Conservation (phyloP, 1,284 basidiomycete genomes). For the Pyrrhoderma noxium region DNA sequence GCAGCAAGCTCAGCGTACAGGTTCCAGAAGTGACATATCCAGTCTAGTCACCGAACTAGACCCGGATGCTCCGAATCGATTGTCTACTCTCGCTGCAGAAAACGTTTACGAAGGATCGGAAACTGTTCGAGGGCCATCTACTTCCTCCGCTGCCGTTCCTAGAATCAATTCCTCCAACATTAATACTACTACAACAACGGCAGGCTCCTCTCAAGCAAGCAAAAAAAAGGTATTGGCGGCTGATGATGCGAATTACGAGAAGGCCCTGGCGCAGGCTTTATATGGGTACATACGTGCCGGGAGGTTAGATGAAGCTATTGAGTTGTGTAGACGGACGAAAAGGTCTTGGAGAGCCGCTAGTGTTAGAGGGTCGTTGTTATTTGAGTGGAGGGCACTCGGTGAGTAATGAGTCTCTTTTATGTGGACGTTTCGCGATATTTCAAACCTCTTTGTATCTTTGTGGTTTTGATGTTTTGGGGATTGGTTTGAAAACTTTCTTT, state of each 20-base stretch:
- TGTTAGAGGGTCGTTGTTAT: slow-evolving; percentile 72
- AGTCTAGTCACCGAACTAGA: slow-evolving; percentile 63
- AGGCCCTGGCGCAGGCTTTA: slow-evolving; percentile 62
- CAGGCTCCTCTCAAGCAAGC: no score
- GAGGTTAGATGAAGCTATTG: slow-evolving; percentile 74
- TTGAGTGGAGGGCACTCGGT: slow-evolving; percentile 67
- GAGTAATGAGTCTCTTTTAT: slow-evolving; percentile 5
- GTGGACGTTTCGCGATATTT: no score
- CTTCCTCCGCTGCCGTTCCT: no score
- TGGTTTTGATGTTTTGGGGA: no score
- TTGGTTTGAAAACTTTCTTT: no score
- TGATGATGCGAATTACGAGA: slow-evolving; percentile 63
- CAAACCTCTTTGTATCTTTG: no score
- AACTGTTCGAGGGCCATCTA: no score
- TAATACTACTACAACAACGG: not conserved
- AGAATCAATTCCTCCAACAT: not conserved
- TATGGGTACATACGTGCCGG: slow-evolving; percentile 80
- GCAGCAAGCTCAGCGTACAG: slow-evolving; percentile 56
- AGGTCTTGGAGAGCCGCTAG: slow-evolving; percentile 90
- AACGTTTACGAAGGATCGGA: no score
- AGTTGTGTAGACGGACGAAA: slow-evolving; percentile 75
- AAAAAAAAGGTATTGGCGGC: no score
- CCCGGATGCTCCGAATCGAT: slow-evolving; percentile 61
- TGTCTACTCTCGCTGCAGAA: slow-evolving; percentile 71
- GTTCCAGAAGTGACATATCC: slow-evolving; percentile 33